Conservation (phyloP, 352 stramenopile species). For the Phytopythium litorale region DNA sequence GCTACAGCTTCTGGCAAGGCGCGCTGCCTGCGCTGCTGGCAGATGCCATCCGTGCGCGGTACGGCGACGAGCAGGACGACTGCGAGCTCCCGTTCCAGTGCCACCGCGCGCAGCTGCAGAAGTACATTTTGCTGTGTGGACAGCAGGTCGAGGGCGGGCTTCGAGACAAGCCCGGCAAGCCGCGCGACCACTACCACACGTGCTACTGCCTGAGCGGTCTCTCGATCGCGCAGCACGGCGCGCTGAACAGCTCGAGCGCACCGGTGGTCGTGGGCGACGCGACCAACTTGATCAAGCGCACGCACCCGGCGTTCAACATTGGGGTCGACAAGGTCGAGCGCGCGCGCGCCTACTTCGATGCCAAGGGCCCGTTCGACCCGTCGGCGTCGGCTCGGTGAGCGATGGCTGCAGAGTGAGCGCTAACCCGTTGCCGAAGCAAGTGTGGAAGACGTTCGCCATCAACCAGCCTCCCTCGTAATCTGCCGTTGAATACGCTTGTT, state of each 20-base stretch:
- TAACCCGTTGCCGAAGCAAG: no score
- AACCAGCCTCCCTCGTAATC: conserved; percentile 1
- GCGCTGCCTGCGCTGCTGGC: conserved; percentile 83
- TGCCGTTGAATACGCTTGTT: conserved; percentile 5
- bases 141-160: conserved; percentile 94
- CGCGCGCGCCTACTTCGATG: conserved; percentile 65
- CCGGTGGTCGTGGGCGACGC: conserved; percentile 51
- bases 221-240: conserved; percentile 90
- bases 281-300: conserved; percentile 75
- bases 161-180: conserved; percentile 93
- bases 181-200: conserved; percentile 98
- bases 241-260: conserved; percentile 16
- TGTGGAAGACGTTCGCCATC: no score
- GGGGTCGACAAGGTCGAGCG: conserved; percentile 73
- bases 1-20: conserved; percentile 99
- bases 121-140: conserved; percentile 94
- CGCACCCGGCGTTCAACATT: conserved; percentile 94
- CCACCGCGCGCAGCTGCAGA: conserved; percentile 73
- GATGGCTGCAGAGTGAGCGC: conserved; percentile 4
- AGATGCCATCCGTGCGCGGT: conserved; percentile 33
- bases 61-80: conserved; percentile 14
- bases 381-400: conserved; percentile 9
- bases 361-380: conserved; percentile 51
- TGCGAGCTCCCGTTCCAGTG: conserved; percentile 50
- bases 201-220: conserved; percentile 98